Conservation (phyloP, 1,284 basidiomycete species). For the Ceratobasidium sp. region DNA sequence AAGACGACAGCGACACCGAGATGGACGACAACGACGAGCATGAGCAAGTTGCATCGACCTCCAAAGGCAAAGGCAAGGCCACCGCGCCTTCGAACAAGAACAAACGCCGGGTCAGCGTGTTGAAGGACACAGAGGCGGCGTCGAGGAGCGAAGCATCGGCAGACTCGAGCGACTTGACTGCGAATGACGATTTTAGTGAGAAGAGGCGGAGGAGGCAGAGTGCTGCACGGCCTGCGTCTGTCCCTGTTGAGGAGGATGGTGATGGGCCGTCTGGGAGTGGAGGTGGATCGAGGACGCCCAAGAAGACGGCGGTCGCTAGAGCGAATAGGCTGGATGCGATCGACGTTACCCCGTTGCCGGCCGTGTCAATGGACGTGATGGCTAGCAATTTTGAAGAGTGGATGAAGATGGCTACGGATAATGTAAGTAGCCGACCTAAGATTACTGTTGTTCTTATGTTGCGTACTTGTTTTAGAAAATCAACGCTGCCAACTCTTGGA, state of each 20-base stretch:
- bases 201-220: conserved; percentile 81
- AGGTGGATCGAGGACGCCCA: conserved; percentile 54
- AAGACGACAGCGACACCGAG: conserved; percentile 49
- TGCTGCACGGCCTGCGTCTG: conserved; percentile 63
- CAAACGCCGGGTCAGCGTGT: conserved; percentile 36
- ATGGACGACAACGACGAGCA: conserved; percentile 44
- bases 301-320: conserved; percentile 53
- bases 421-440: conserved; percentile 68
- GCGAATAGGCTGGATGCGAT: conserved; percentile 68
- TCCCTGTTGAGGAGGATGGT: conserved; percentile 61
- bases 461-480: conserved; percentile 84
- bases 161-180: conserved; percentile 31
- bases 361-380: conserved; percentile 81
- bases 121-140: conserved; percentile 29
- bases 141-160: conserved; percentile 22
- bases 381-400: conserved; percentile 96
- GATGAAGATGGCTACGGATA: conserved; percentile 99
- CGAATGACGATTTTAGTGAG: conserved; percentile 82
- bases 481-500: conserved; percentile 98
- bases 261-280: conserved; percentile 33
- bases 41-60: conserved; percentile 46
- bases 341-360: conserved; percentile 68
- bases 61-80: conserved; percentile 42
- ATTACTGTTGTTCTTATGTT: neutral
- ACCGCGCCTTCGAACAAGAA: conserved; percentile 11